These are phyloP conservation scores for Pezizomycotina sp. DNA, from an alignment of 2,329 filamentous ascomycete species.

Conservation along the genomic window DNA sequence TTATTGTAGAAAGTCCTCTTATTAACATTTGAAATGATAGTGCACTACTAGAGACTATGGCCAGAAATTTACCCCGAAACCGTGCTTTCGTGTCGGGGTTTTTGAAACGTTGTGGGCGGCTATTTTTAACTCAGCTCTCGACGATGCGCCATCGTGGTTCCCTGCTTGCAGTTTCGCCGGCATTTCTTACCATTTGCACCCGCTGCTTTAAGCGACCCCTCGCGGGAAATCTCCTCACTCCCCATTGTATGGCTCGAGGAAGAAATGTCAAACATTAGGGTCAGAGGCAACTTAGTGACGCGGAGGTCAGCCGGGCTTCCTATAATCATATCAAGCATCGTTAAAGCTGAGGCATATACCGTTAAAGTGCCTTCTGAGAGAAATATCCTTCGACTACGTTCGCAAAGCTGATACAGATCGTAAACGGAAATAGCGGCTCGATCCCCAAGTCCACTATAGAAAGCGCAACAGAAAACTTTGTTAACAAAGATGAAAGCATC, in stretches of 20 bases:
- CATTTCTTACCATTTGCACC: slow-evolving; percentile 67
- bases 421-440: slow-evolving; percentile 37
- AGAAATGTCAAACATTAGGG: slow-evolving; percentile 20
- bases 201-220: slow-evolving; percentile 38
- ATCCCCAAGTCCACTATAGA: too few relatives aligned
- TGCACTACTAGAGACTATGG: slow-evolving; percentile 27
- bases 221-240: slow-evolving; percentile 42
- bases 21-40: slow-evolving; percentile 10
- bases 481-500: slow-evolving; percentile 41
- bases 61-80: slow-evolving; percentile 29
- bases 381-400: too few relatives aligned
- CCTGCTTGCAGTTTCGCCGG: slow-evolving; percentile 81
- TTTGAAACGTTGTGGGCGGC: slow-evolving; percentile 49
- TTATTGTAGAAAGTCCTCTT: neutral
- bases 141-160: slow-evolving; percentile 78
- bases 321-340: slow-evolving; percentile 64
- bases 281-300: slow-evolving; percentile 34
- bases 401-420: slow-evolving; percentile 43
- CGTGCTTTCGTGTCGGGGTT: slow-evolving; percentile 30
- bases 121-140: slow-evolving; percentile 69
- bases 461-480: too few relatives aligned
- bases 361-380: slow-evolving; percentile 41
- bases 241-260: slow-evolving; percentile 21
- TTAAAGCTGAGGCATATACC: slow-evolving; percentile 45
- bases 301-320: slow-evolving; percentile 84